phyloP scores from a whole-genome alignment of 176 grass and related monocot species.

The Bonia amplexicaulis region DNA sequence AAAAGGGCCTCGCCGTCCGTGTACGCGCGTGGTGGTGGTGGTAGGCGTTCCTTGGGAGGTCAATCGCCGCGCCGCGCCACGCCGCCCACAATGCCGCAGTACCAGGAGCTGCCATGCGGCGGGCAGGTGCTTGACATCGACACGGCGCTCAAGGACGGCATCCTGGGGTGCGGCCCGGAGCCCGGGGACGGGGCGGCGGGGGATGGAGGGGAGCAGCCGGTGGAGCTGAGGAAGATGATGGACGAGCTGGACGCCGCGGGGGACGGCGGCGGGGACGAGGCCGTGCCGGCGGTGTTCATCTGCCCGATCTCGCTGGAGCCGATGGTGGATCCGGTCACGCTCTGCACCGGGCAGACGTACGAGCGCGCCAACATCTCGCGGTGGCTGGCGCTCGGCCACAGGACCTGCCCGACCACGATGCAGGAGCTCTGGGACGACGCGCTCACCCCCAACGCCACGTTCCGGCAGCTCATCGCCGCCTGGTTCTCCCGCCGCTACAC shows the following conservation, averaged over 20 bases:
- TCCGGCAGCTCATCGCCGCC: constrained; percentile 79
- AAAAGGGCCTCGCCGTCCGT: constrained; percentile 28
- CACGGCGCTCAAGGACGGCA: constrained; percentile 87
- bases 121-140: constrained; percentile 95
- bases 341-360: constrained; percentile 98
- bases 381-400: constrained; percentile 83
- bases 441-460: constrained; percentile 86
- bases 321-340: constrained; percentile 98
- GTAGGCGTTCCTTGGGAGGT: neutral
- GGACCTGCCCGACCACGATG: constrained; percentile 97
- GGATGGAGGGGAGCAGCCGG: constrained; percentile 42
- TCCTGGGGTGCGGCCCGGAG: constrained; percentile 56
- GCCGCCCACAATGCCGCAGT: constrained; percentile 69
- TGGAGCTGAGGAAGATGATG: constrained; percentile 86
- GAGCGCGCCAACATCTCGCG: constrained; percentile 81
- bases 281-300: constrained; percentile 84
- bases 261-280: constrained; percentile 52
- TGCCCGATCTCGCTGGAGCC: constrained; percentile 97
- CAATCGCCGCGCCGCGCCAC: neutral
- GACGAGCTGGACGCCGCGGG: constrained; percentile 76
- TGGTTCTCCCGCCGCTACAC: constrained; percentile 91
- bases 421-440: constrained; percentile 93
- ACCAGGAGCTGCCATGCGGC: constrained; percentile 67
- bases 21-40: neutral
- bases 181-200: constrained; percentile 20